Evolutionary conservation across 805 yeast species (phyloP), one percentile per base, ranked within the genome.

Genomic region (Metschnikowia lachancei): DNA sequence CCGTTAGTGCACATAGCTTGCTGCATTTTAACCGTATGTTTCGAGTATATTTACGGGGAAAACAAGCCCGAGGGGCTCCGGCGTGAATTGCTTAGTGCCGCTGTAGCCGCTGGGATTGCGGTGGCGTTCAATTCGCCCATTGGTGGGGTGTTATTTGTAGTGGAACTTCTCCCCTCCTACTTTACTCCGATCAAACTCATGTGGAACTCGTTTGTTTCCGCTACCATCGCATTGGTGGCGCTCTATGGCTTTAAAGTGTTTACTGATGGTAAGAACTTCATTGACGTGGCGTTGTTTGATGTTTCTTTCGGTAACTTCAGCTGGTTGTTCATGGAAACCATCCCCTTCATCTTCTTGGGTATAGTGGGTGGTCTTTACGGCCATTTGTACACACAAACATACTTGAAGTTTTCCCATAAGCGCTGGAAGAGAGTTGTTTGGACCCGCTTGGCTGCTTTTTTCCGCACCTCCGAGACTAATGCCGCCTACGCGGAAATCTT

Each of bases 91-190:
- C 60, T 83, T 13, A 72, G 84, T 16, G 90, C 95, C 1, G 87
- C 91, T 0, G 77, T 87, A 1, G 91, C 95, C 0, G 83, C 91
- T 1, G 96, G 96, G 4, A 83, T 88, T 19, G 80, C 91, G 0
- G 87, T 85, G 12, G 95, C 96, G 0, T 87, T 88, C 64, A 85
- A 85, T 50, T 82, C 95, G 0, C 96, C 96, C 2, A 82, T 89
- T 46, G 95, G 95, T 7, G 96, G 96, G 1, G 94, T 89, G 1
- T 62, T 88, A 28, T 89, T 87, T 62, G 83, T 85, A 4, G 62
- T 86, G 16, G 95, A 88, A 57, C 81, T 80, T 50, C 69, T 84
- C 36, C 80, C 84, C 3, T 77, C 82, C 29, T 85, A 77, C 57
- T 80, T 83, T 58, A 78, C 76, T 39, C 79, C 83, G 17, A 80